Conservation (phyloP, 148 eudicot genomes). For the Salicornia ramosissima region DNA sequence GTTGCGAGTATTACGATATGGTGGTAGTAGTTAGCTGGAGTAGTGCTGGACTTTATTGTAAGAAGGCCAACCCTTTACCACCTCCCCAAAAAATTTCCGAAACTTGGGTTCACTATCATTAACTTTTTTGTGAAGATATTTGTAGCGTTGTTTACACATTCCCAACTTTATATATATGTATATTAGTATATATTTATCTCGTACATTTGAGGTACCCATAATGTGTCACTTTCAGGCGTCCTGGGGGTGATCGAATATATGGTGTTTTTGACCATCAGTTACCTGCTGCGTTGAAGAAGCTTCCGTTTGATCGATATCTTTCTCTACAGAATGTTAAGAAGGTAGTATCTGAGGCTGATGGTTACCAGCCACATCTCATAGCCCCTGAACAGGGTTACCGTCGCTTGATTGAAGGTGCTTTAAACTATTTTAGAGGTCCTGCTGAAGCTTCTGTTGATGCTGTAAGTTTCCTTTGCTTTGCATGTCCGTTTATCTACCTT, state of each 20-base stretch:
- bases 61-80: not conserved
- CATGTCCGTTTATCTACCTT: not conserved
- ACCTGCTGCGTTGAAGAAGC: conserved; percentile 77
- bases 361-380: conserved; percentile 81
- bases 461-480: conserved; percentile 34
- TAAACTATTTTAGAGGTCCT: conserved; percentile 66
- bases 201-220: not conserved
- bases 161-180: not conserved
- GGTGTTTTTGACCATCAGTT: conserved; percentile 87
- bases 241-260: conserved; percentile 78
- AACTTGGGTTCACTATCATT: not conserved
- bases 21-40: too few relatives aligned
- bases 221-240: conserved; percentile 46
- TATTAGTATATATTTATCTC: not conserved
- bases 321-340: conserved; percentile 58
- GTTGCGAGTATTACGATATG: too few relatives aligned
- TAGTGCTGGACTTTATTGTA: too few relatives aligned
- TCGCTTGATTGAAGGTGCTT: conserved; percentile 66
- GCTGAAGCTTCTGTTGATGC: conserved; percentile 88
- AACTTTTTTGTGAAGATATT: not conserved
- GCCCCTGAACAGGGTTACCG: conserved; percentile 90
- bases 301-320: conserved; percentile 77
- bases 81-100: not conserved
- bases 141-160: not conserved
- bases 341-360: conserved; percentile 72